A percentile compares a stretch with the other conserved stretches of the same genome.
Evolutionary conservation across 306 rosid genomes (phyloP).

Genomic region (Neltuma alba): DNA sequence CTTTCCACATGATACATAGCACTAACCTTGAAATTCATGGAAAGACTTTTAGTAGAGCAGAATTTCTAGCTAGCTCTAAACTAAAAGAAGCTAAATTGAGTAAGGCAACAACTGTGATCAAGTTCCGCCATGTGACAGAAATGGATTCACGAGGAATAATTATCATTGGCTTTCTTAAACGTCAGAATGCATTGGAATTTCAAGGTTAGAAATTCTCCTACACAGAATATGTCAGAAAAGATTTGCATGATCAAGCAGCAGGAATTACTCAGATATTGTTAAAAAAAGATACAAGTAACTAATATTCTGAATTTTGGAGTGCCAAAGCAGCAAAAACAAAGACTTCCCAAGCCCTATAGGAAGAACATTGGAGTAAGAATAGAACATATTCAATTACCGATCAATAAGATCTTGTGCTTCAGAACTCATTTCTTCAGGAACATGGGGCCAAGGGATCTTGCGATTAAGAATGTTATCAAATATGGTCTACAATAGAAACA

Average conservation of each 20-base stretch:
- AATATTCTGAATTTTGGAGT: conserved; percentile 8
- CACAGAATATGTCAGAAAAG: conserved; percentile 7
- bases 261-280: neutral
- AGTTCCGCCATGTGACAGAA: neutral
- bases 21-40: neutral
- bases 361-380: conserved; percentile 14
- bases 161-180: neutral
- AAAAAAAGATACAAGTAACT: neutral
- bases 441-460: conserved; percentile 93
- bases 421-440: conserved; percentile 86
- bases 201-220: neutral
- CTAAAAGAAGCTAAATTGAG: neutral
- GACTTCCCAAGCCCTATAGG: neutral
- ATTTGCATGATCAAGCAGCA: conserved; percentile 19
- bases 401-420: conserved; percentile 91
- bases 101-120: neutral
- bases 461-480: conserved; percentile 96
- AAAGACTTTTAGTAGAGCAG: neutral
- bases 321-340: conserved; percentile 32
- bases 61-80: neutral
- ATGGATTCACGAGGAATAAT: neutral
- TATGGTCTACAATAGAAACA: conserved; percentile 65
- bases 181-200: neutral
- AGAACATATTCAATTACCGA: conserved; percentile 55
- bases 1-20: neutral